phyloP scores from a whole-genome alignment of 202 grass and related monocot genomes.

The Saccharum hybrid region DNA sequence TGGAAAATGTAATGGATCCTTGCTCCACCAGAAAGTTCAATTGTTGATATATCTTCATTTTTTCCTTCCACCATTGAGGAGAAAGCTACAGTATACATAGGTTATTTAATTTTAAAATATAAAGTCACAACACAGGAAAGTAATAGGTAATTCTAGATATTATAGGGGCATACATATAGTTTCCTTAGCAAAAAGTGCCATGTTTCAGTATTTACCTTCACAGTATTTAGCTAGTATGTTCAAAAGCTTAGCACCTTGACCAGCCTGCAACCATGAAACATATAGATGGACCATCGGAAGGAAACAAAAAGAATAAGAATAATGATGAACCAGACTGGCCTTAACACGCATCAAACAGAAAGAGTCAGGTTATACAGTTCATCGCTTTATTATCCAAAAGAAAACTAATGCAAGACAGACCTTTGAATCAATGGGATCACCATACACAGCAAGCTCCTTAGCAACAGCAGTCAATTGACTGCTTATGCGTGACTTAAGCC shows the following conservation, averaged over 20 bases:
- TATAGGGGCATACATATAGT: constrained; percentile 10
- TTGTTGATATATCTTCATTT: constrained; percentile 89
- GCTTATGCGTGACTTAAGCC: constrained; percentile 91
- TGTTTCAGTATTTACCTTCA: constrained; percentile 68
- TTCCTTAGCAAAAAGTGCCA: background rate
- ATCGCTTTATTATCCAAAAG: constrained; percentile 1
- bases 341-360: constrained; percentile 31
- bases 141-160: constrained; percentile 11
- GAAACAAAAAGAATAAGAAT: constrained; percentile 37
- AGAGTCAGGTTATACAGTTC: background rate
- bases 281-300: constrained; percentile 30
- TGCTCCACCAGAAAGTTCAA: constrained; percentile 96
- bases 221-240: constrained; percentile 99
- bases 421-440: constrained; percentile 92
- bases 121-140: constrained; percentile 21
- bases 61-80: constrained; percentile 96
- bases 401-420: constrained; percentile 53
- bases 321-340: background rate
- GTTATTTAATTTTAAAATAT: constrained; percentile 37
- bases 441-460: constrained; percentile 90
- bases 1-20: constrained; percentile 99
- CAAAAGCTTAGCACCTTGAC: constrained; percentile 85
- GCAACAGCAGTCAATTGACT: constrained; percentile 80
- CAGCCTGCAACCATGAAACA: constrained; percentile 62
- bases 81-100: constrained; percentile 69